Evolutionary conservation across 176 grass and related monocot species (phyloP).

Genomic region (barley (Hordeum vulgare)): DNA sequence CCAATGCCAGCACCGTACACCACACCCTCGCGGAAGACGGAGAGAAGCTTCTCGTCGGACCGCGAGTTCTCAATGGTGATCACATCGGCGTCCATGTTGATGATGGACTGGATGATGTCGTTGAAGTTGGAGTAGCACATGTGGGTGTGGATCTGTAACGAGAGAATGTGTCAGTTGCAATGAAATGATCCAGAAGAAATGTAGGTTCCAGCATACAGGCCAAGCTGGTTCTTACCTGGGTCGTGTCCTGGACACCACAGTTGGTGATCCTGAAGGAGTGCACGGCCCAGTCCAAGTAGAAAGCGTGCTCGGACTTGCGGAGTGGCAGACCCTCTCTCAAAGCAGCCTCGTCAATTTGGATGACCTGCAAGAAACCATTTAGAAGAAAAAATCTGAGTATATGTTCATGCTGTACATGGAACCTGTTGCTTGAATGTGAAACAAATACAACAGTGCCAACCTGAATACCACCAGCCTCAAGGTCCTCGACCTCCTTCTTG

Average conservation of each 20-base stretch:
- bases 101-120: conserved; percentile 96
- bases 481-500: conserved; percentile 94
- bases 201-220: background rate
- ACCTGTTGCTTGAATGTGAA: background rate
- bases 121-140: conserved; percentile 99
- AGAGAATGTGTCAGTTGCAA: background rate
- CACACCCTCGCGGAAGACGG: conserved; percentile 82
- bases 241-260: conserved; percentile 79
- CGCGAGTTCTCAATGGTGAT: conserved; percentile 97
- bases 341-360: conserved; percentile 95
- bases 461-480: conserved; percentile 88
- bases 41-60: conserved; percentile 85
- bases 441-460: conserved; percentile 18
- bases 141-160: conserved; percentile 87
- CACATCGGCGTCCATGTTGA: conserved; percentile 87
- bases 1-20: conserved; percentile 76
- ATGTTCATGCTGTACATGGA: background rate
- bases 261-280: conserved; percentile 97
- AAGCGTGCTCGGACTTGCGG: conserved; percentile 84
- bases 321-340: conserved; percentile 90
- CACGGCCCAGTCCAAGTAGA: conserved; percentile 93
- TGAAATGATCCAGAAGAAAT: background rate
- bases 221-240: conserved; percentile 53
- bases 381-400: background rate
- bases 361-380: conserved; percentile 41